A percentile compares a stretch with the other conserved stretches of the same genome.
These are phyloP conservation scores for Fraxinus excelsior DNA, from an alignment of 257 asterid species.

Conservation along the genomic window DNA sequence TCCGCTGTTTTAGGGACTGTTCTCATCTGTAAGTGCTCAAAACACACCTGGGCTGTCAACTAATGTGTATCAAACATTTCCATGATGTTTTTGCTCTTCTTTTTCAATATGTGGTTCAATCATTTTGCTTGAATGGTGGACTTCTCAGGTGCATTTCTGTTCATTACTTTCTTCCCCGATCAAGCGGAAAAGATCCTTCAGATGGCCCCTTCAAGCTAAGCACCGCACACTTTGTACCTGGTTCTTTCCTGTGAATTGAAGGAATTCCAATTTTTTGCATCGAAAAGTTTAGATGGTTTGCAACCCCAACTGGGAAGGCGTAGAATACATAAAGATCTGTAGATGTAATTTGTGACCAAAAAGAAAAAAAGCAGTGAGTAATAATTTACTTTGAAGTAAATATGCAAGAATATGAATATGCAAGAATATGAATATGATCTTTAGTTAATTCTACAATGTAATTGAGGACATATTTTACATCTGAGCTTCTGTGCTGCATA, in stretches of 20 bases:
- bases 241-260: constrained; percentile 18
- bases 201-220: constrained; percentile 56
- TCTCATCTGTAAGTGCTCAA: constrained; percentile 67
- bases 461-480: neutral
- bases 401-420: neutral
- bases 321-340: constrained; percentile 14
- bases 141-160: constrained; percentile 73
- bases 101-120: neutral
- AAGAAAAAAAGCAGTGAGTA: neutral
- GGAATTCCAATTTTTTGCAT: neutral
- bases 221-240: neutral
- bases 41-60: too few species aligned
- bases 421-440: neutral
- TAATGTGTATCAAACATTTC: neutral
- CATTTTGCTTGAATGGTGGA: neutral
- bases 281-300: constrained; percentile 1
- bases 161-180: constrained; percentile 86
- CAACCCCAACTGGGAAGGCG: neutral
- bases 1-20: constrained; percentile 88
- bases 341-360: neutral
- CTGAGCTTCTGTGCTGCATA: neutral
- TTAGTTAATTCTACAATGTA: neutral
- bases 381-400: neutral
- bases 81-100: neutral
- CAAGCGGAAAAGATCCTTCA: constrained; percentile 82